These are phyloP conservation scores for Cutaneotrichosporon curvatum DNA, from an alignment of 1,284 basidiomycete species.

Conservation along the genomic window DNA sequence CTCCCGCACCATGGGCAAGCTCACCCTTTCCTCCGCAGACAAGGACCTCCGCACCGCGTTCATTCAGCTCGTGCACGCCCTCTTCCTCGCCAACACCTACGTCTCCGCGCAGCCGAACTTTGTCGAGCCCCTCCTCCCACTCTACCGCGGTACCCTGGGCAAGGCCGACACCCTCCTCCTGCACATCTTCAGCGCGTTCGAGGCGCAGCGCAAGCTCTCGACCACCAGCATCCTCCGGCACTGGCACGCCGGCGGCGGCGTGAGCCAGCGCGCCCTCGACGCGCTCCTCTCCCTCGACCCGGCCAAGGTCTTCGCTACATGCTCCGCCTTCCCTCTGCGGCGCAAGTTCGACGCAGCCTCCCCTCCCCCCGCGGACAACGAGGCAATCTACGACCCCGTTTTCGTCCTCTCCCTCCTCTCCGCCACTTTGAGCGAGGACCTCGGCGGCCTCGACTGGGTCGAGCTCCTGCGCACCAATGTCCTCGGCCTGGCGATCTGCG, in stretches of 20 bases:
- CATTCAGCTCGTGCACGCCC: slow-evolving; percentile 54
- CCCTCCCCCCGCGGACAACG: slow-evolving; percentile 27
- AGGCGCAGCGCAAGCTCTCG: slow-evolving; percentile 61
- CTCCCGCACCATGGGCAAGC: slow-evolving; percentile 35
- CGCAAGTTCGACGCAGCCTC: neutral
- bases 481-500: slow-evolving; percentile 64
- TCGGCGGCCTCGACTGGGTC: slow-evolving; percentile 69
- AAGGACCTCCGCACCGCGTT: slow-evolving; percentile 55
- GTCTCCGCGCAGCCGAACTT: slow-evolving; percentile 78
- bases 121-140: slow-evolving; percentile 61
- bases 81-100: slow-evolving; percentile 66
- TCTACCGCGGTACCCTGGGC: slow-evolving; percentile 68
- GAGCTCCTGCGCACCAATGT: slow-evolving; percentile 75
- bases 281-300: slow-evolving; percentile 66
- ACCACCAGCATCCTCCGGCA: slow-evolving; percentile 55
- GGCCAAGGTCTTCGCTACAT: slow-evolving; percentile 62
- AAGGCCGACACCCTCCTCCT: slow-evolving; percentile 60
- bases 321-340: slow-evolving; percentile 59
- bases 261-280: slow-evolving; percentile 54
- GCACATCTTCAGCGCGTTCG: slow-evolving; percentile 70
- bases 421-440: slow-evolving; percentile 56
- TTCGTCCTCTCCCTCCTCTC: slow-evolving; percentile 66
- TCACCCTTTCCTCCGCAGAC: slow-evolving; percentile 51
- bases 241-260: slow-evolving; percentile 54
- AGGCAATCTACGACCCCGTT: slow-evolving; percentile 66